These are phyloP conservation scores for Barnettozyma siamensis DNA, from an alignment of 805 yeast genomes.

Conservation along the genomic window DNA sequence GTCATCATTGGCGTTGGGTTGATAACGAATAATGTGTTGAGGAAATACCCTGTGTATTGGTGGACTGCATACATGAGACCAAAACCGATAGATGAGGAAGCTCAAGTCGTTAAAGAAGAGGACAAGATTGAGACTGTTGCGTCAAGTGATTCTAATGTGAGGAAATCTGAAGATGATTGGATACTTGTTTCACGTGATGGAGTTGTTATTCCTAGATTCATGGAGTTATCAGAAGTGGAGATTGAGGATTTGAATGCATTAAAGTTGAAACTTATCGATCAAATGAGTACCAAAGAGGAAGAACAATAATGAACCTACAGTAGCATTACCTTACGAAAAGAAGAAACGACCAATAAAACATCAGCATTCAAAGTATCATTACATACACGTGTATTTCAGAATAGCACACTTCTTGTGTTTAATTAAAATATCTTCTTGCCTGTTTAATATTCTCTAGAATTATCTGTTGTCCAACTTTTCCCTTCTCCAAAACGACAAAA, in stretches of 20 bases:
- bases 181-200: conserved; percentile 2
- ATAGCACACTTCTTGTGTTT: not conserved
- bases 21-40: conserved; percentile 45
- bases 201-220: conserved; percentile 1
- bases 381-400: not conserved
- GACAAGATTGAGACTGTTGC: not conserved
- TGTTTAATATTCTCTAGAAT: conserved; percentile 51
- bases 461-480: conserved; percentile 33
- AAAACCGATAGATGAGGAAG: not conserved
- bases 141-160: not conserved
- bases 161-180: not conserved
- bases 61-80: conserved; percentile 34
- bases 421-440: conserved; percentile 38
- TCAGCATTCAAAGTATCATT: not conserved
- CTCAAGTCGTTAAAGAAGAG: not conserved
- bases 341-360: not conserved
- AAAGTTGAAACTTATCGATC: conserved; percentile 1
- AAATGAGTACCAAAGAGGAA: not conserved
- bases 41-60: conserved; percentile 57
- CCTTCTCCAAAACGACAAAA: conserved; percentile 47
- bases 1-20: conserved; percentile 46
- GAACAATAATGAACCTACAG: no score
- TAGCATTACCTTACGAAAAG: not conserved
- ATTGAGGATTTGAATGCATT: conserved; percentile 1
- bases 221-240: conserved; percentile 6